Conservation (phyloP, 2,329 filamentous ascomycete genomes). For the Alternaria brassicicola region DNA sequence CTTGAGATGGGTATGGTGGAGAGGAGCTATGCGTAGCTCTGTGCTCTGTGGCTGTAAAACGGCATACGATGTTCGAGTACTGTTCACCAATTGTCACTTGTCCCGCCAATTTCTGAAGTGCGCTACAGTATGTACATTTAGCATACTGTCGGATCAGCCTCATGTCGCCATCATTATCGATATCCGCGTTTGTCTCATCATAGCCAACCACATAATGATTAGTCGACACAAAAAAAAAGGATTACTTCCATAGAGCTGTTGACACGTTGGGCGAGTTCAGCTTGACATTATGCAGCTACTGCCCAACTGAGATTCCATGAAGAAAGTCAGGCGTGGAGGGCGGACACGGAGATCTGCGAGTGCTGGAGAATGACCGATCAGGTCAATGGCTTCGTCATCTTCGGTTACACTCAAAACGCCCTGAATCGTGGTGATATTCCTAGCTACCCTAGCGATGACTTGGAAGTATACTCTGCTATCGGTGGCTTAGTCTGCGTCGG, state of each 20-base stretch:
- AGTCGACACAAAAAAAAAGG: neutral
- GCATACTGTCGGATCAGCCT: neutral
- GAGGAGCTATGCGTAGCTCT: too few relatives aligned
- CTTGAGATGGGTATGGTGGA: too few relatives aligned
- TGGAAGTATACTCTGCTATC: constrained; percentile 46
- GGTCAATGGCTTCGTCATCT: constrained; percentile 49
- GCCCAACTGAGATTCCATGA: neutral
- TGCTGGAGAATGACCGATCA: constrained; percentile 12
- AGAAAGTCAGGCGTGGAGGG: neutral
- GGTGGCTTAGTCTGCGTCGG: constrained; percentile 47
- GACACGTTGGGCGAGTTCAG: neutral
- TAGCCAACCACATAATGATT: neutral
- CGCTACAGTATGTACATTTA: neutral
- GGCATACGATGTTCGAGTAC: neutral
- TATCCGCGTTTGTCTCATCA: neutral
- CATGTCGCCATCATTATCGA: neutral
- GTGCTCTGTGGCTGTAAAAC: neutral
- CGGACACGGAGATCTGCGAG: neutral
- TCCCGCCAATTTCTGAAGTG: neutral
- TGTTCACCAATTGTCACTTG: neutral
- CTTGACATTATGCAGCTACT: neutral
- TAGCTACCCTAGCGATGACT: constrained; percentile 39
- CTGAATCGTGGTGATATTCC: constrained; percentile 47
- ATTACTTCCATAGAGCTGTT: neutral
- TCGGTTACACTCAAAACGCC: constrained; percentile 50